Base-by-base conservation (phyloP, 441 rosid genomes). In the Macaranga tanarius region DNA sequence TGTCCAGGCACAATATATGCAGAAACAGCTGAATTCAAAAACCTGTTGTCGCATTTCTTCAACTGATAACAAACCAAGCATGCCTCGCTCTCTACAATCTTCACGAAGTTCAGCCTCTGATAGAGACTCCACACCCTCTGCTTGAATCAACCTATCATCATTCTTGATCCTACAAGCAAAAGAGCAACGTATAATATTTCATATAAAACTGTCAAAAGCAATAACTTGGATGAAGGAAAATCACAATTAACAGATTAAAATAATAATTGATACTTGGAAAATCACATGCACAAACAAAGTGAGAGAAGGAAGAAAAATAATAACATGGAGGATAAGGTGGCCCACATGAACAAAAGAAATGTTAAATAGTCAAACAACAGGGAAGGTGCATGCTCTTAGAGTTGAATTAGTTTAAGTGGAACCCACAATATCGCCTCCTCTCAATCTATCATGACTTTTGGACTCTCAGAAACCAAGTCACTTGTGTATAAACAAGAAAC, bases 31-130 rank as follows among this genome's bases (percentile, higher is more conserved):
- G 31, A 34, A 75, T 28, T 56, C 34, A 65, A 55, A 64, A 16
- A 70, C 99, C 96, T 95, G 97, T 69, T 92, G 89, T 78, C 90
- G 86, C 99, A 92, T 95, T 85, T 95, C 97, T 64, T 90, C 97
- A 73, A 89, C 97, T 44, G 97, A 90, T 62, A 88, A 90, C 79
- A 92, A 80, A 31, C 95, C 97, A 79, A 95, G 95, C 82, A 90
- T 80, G 73, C 99, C 99, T 76, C 99, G 87, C 31, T 89, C 91
- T 82, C 97, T 90, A 75, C 99, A 95, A 61, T 90, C 99, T 82
- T 90, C 92, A 45, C 94, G 88, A 78, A 95, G 97, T 81, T 95
- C 99, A 40, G 81, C 87, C 82, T 95, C 99, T 50, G 94, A 85
- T 75, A 92, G 99, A 65, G 99, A 89, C 80, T 90, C 96, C 78